Conservation (phyloP, 2,329 filamentous ascomycete genomes). For the Aspergillus aculeatus region DNA sequence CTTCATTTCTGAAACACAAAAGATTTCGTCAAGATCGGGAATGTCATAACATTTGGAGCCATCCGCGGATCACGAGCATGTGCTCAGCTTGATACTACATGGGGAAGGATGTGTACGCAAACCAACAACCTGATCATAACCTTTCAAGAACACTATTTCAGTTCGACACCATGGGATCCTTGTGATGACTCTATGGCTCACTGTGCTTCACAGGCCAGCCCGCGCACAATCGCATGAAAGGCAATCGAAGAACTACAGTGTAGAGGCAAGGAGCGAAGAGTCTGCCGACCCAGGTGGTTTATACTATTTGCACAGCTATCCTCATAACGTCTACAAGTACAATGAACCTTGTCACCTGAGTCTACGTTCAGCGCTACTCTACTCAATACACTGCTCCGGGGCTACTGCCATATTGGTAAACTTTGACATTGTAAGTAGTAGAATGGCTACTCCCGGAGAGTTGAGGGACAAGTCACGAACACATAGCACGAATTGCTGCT, state of each 20-base stretch:
- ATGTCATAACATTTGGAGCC: not conserved
- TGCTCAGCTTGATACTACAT: not conserved
- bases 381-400: not conserved
- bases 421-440: not conserved
- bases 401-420: not conserved
- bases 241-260: not conserved
- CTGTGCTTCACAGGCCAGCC: not conserved
- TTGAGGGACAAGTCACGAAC: not conserved
- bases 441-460: not conserved
- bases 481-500: not conserved
- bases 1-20: not conserved
- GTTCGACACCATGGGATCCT: not conserved
- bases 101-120: not conserved
- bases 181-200: not conserved
- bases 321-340: not conserved
- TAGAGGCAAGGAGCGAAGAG: not conserved
- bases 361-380: not conserved
- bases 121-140: not conserved
- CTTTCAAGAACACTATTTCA: not conserved
- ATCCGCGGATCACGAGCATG: not conserved
- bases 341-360: not conserved
- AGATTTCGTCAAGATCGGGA: not conserved
- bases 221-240: not conserved
- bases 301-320: not conserved
- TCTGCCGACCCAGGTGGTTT: not conserved